Percentiles rank a stretch among this genome's conserved stretches.
These are phyloP conservation scores for Nemania diffusa DNA, from an alignment of 2,329 filamentous ascomycete species.

Conservation along the genomic window DNA sequence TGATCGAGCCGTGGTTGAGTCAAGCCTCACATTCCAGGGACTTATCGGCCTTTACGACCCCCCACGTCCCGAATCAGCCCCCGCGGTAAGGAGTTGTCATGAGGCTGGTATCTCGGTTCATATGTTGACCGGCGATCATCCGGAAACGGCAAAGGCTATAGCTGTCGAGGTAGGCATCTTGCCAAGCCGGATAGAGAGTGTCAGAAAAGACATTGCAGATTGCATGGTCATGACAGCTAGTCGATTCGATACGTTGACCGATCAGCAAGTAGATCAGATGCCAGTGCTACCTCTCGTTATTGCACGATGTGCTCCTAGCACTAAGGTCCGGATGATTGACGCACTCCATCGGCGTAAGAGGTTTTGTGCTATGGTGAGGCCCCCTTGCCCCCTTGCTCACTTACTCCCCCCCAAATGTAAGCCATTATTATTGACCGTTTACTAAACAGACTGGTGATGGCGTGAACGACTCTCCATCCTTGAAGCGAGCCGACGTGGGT, in stretches of 20 bases:
- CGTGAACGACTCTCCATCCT: constrained; percentile 77
- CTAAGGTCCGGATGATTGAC: constrained; percentile 80
- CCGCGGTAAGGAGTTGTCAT: constrained; percentile 68
- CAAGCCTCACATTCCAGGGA: constrained; percentile 71
- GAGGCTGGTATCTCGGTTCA: constrained; percentile 72
- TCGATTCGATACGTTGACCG: constrained; percentile 71
- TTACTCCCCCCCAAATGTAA: background rate
- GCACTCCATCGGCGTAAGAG: constrained; percentile 72
- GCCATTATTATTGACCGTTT: constrained; percentile 1
- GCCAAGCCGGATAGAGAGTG: constrained; percentile 67
- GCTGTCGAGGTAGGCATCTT: constrained; percentile 70
- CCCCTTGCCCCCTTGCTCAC: constrained; percentile 52
- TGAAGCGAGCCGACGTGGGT: constrained; percentile 76
- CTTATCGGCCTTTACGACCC: constrained; percentile 78
- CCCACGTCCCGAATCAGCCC: constrained; percentile 73
- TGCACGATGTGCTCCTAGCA: constrained; percentile 74
- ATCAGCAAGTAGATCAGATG: constrained; percentile 71
- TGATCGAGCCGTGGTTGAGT: constrained; percentile 66
- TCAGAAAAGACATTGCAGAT: constrained; percentile 64
- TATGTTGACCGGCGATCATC: constrained; percentile 76
- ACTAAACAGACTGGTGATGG: constrained; percentile 70
- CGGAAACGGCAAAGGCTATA: constrained; percentile 70
- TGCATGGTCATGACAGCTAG: constrained; percentile 72
- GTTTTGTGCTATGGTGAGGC: constrained; percentile 71
- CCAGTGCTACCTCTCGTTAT: constrained; percentile 75